Evolutionary conservation across 2,329 filamentous ascomycete species (phyloP).

Genomic region (Daldinia sp.): DNA sequence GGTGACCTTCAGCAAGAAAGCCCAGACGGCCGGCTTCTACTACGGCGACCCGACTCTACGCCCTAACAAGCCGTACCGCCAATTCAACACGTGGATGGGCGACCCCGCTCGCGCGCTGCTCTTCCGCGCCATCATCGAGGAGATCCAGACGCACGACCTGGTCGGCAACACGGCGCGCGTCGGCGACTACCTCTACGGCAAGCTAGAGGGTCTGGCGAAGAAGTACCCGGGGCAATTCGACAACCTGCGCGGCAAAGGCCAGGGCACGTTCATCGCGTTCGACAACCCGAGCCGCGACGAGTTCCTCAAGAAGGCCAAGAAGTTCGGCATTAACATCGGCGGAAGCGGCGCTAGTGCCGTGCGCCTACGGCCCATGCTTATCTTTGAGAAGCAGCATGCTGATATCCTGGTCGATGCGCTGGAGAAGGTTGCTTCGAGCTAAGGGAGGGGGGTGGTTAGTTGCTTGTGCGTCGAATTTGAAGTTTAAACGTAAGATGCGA

Average conservation of each 20-base stretch:
- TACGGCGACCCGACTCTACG: slow-evolving; percentile 80
- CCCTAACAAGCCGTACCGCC: slow-evolving; percentile 92
- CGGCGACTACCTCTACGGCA: slow-evolving; percentile 79
- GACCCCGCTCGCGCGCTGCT: slow-evolving; percentile 85
- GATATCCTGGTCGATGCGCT: slow-evolving; percentile 82
- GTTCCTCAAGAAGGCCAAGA: slow-evolving; percentile 81
- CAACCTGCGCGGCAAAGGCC: slow-evolving; percentile 86
- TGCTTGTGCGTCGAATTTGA: too few species aligned
- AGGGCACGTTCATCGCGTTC: slow-evolving; percentile 93
- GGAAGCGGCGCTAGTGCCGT: slow-evolving; percentile 80
- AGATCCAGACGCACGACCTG: slow-evolving; percentile 79
- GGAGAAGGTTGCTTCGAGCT: slow-evolving; percentile 73
- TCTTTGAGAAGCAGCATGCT: slow-evolving; percentile 90
- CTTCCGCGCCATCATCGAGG: slow-evolving; percentile 85
- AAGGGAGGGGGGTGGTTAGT: not conserved
- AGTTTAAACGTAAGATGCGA: not conserved
- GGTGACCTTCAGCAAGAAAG: slow-evolving; percentile 96
- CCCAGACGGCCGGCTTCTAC: slow-evolving; percentile 92
- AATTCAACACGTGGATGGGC: slow-evolving; percentile 99
- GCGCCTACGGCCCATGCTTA: slow-evolving; percentile 85
- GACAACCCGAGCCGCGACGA: slow-evolving; percentile 82
- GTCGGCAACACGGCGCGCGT: slow-evolving; percentile 80
- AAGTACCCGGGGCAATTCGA: slow-evolving; percentile 80
- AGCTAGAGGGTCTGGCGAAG: slow-evolving; percentile 71
- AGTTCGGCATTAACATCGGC: slow-evolving; percentile 84